Percentiles rank a stretch among this genome's conserved stretches.
Evolutionary conservation across 257 asterid genomes (phyloP).

Genomic region (Ligustrum vulgare): DNA sequence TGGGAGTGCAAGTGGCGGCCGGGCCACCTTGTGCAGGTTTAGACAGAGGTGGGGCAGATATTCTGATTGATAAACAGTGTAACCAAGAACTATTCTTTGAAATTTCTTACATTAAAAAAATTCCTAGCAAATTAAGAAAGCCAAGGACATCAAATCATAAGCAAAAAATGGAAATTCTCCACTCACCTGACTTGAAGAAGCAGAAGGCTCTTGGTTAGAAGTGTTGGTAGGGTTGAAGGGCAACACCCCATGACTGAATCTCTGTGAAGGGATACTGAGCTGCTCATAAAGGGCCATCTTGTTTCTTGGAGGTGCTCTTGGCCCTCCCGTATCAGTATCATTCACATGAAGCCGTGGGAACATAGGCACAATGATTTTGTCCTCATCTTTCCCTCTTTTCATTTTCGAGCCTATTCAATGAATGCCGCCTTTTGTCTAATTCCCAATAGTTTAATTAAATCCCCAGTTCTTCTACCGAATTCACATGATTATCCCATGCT

Average conservation of each 20-base stretch:
- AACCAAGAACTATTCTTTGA: not conserved
- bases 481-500: constrained; percentile 20
- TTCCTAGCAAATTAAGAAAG: not conserved
- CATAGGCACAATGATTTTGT: constrained; percentile 73
- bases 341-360: constrained; percentile 95
- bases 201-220: constrained; percentile 38
- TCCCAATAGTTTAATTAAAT: not conserved
- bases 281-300: constrained; percentile 99
- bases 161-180: not conserved
- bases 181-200: constrained; percentile 56
- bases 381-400: constrained; percentile 78
- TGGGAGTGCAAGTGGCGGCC: no score
- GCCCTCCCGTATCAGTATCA: constrained; percentile 92
- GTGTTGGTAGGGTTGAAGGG: constrained; percentile 26
- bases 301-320: constrained; percentile 98
- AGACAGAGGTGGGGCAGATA: not conserved
- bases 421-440: not conserved
- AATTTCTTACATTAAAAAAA: not conserved
- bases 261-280: constrained; percentile 85
- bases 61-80: not conserved
- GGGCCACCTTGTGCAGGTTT: no score
- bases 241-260: constrained; percentile 36
- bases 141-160: not conserved
- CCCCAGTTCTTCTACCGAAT: constrained; percentile 1
- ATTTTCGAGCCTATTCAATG: constrained; percentile 31